phyloP scores from a whole-genome alignment of 768 basidiomycete genomes.

The Boletellus emodensis region DNA sequence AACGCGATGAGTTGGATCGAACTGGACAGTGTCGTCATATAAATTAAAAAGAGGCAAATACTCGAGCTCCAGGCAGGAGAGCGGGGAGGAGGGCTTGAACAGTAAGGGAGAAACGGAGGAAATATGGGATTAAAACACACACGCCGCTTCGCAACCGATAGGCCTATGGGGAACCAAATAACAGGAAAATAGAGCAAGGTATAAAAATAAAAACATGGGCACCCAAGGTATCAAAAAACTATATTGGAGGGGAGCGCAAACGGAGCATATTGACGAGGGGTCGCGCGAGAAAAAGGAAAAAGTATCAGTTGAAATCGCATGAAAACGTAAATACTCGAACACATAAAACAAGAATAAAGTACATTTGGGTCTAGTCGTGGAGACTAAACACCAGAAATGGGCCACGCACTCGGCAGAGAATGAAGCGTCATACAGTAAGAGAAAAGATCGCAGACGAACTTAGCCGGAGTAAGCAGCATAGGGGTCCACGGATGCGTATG shows the following conservation, averaged over 20 bases:
- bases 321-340: not conserved
- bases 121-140: not conserved
- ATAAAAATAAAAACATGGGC: slow-evolving; percentile 10
- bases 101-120: not conserved
- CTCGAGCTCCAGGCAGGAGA: slow-evolving; percentile 22
- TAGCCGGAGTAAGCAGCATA: slow-evolving; percentile 16
- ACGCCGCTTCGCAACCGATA: not conserved
- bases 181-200: slow-evolving; percentile 8
- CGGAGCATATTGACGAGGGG: slow-evolving; percentile 1
- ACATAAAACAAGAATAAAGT: slow-evolving; percentile 12
- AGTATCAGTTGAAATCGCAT: not conserved
- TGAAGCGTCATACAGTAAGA: not conserved
- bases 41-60: slow-evolving; percentile 3
- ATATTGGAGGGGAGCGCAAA: slow-evolving; percentile 2
- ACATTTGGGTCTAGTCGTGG: slow-evolving; percentile 10
- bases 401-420: not conserved
- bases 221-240: slow-evolving; percentile 21
- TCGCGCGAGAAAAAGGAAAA: not conserved
- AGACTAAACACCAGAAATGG: not conserved
- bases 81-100: too few species aligned
- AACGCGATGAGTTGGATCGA: not conserved
- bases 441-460: not conserved
- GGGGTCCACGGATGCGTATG: slow-evolving; percentile 25
- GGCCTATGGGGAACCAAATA: not conserved
- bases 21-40: not conserved